Evolutionary conservation across 768 basidiomycete species (phyloP).

Genomic region (Strobilomyces echinocephalus): DNA sequence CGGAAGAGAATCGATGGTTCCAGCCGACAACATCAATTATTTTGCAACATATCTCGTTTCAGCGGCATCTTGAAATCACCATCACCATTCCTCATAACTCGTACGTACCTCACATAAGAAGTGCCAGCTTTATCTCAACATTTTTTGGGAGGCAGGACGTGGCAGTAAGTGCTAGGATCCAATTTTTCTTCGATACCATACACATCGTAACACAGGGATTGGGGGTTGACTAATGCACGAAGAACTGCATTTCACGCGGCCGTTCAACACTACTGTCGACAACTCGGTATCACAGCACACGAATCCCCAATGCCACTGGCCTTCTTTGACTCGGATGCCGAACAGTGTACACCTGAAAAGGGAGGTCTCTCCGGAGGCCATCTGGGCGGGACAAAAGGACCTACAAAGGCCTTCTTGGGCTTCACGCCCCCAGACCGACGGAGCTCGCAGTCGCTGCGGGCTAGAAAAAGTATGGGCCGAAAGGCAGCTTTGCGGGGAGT

Average conservation of each 20-base stretch:
- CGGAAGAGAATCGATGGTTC: slow-evolving; percentile 78
- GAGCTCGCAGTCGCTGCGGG: slow-evolving; percentile 17
- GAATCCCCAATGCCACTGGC: slow-evolving; percentile 60
- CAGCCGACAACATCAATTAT: slow-evolving; percentile 61
- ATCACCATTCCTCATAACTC: slow-evolving; percentile 57
- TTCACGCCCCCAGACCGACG: slow-evolving; percentile 26
- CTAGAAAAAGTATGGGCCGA: slow-evolving; percentile 32
- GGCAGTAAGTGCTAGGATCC: slow-evolving; percentile 28
- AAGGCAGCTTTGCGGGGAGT: slow-evolving; percentile 31
- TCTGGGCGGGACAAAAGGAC: slow-evolving; percentile 1
- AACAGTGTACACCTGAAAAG: slow-evolving; percentile 6
- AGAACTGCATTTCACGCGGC: slow-evolving; percentile 80
- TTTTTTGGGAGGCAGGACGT: slow-evolving; percentile 30
- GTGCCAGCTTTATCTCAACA: not conserved
- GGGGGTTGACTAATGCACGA: slow-evolving; percentile 56
- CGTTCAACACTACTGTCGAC: slow-evolving; percentile 63
- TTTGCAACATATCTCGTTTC: slow-evolving; percentile 60
- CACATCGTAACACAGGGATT: slow-evolving; percentile 36
- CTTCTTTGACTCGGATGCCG: slow-evolving; percentile 32
- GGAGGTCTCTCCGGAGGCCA: slow-evolving; percentile 6
- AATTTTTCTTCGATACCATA: slow-evolving; percentile 1
- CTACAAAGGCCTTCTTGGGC: slow-evolving; percentile 22
- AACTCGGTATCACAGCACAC: slow-evolving; percentile 61
- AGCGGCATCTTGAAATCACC: slow-evolving; percentile 63
- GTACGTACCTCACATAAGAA: slow-evolving; percentile 26